phyloP scores from a whole-genome alignment of 2,329 filamentous ascomycete species.

The Thielaviopsis euricoi region DNA sequence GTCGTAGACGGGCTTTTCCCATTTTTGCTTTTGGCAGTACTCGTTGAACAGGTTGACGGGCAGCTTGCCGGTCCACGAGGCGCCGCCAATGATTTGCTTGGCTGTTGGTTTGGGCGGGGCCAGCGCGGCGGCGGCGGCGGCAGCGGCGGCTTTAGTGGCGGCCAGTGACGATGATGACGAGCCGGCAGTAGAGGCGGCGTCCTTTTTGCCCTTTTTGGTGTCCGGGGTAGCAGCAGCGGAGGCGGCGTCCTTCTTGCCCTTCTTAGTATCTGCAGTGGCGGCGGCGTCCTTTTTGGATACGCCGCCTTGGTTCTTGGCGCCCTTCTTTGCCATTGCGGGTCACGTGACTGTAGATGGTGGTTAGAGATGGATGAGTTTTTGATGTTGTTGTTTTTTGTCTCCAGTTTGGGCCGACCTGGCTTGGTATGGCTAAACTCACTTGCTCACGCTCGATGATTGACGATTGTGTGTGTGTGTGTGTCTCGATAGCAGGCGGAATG shows the following conservation, averaged over 20 bases:
- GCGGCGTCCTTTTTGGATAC: not conserved
- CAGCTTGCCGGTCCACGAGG: slow-evolving; percentile 94
- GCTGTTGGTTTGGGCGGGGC: slow-evolving; percentile 44
- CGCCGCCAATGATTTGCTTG: slow-evolving; percentile 77
- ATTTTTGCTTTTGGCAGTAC: slow-evolving; percentile 89
- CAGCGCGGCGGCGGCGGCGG: slow-evolving; percentile 10
- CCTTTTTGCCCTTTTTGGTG: slow-evolving; percentile 9
- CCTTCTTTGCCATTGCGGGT: slow-evolving; percentile 8
- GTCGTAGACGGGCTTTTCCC: slow-evolving; percentile 85
- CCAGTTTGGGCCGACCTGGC: no score
- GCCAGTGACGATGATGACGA: not conserved
- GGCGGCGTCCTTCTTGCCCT: not conserved
- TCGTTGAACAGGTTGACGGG: slow-evolving; percentile 87
- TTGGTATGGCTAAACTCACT: no score
- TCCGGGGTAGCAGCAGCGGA: not conserved
- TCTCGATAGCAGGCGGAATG: no score
- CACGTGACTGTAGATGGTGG: not conserved
- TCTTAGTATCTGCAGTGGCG: not conserved
- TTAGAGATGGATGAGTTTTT: not conserved
- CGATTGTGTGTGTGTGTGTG: no score
- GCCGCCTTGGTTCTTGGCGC: slow-evolving; percentile 4
- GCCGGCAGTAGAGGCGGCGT: not conserved
- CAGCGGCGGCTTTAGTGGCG: slow-evolving; percentile 6
- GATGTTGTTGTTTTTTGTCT: not conserved
- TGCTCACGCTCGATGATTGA: no score